Evolutionary conservation across 2,329 filamentous ascomycete species (phyloP), one percentile per base, ranked within the genome.

Genomic region (Basipetospora chlamydospora): DNA sequence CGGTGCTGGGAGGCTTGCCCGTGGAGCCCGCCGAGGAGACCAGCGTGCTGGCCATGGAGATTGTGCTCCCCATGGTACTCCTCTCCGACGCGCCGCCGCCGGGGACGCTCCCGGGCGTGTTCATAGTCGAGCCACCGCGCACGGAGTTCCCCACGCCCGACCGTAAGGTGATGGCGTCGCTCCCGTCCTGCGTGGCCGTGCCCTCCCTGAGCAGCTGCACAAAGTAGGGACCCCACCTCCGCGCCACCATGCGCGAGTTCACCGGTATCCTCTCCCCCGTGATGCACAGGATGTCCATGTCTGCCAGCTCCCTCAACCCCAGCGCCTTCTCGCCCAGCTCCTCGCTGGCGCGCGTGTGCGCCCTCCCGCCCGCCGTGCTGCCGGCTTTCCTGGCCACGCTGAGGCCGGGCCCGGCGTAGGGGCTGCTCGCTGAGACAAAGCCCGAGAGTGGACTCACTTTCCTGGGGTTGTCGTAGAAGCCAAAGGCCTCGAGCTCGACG

Each of bases 401-500:
- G 42, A 66, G 64, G 18, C 56, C 73, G 44, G 55, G 72, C 21
- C 56, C 70, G 39, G 59, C 77, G 51, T 64, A 80, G 18, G 63
- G 84, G 60, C 57, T 80, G 58, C 86, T 94, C 17, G 84, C 78
- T 1, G 87, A 95, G 39, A 80, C 67, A 54, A 90, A 95, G 8
- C 77, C 80, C 1, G 86, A 92, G 47, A 84, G 76, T 1, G 88
- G 82, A 4, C 73, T 65, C 1, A 69, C 74, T 52, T 79, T 81
- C 44, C 87, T 75, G 9, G 90, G 87, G 53, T 96, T 98, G 52
- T 96, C 88, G 54, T 95, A 96, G 29, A 98, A 77, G 1, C 90
- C 90, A 61, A 96, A 98, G 0, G 90, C 87, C 53, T 98, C 90
- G 9, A 98, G 66, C 56, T 98, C 90, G 7, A 98, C 88, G 68